phyloP scores from a whole-genome alignment of 768 basidiomycete species.

The Serendipita sp. region DNA sequence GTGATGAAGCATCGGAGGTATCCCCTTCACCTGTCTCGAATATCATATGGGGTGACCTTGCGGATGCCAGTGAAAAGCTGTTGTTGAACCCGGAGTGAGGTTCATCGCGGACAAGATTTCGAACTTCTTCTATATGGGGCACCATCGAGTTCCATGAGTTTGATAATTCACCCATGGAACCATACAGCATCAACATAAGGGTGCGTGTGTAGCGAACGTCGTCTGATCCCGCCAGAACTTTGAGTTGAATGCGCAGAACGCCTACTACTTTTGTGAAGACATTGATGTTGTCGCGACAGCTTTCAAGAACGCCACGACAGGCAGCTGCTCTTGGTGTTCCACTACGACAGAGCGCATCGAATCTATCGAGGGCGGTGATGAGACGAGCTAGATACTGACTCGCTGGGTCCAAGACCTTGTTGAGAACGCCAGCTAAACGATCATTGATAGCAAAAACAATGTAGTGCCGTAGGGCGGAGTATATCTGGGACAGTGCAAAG shows the following conservation, averaged over 20 bases:
- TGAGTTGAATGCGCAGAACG: slow-evolving; percentile 65
- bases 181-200: slow-evolving; percentile 74
- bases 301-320: slow-evolving; percentile 65
- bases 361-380: slow-evolving; percentile 78
- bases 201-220: slow-evolving; percentile 81
- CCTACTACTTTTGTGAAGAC: slow-evolving; percentile 79
- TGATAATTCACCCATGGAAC: slow-evolving; percentile 75
- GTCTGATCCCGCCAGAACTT: slow-evolving; percentile 51
- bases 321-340: slow-evolving; percentile 49
- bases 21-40: slow-evolving; percentile 11
- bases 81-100: slow-evolving; percentile 18
- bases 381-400: slow-evolving; percentile 64
- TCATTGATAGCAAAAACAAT: slow-evolving; percentile 70
- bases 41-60: slow-evolving; percentile 17
- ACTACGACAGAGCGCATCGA: slow-evolving; percentile 64
- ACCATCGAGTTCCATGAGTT: slow-evolving; percentile 67
- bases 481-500: slow-evolving; percentile 81
- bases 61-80: slow-evolving; percentile 22
- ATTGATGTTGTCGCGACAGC: slow-evolving; percentile 66
- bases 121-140: slow-evolving; percentile 53
- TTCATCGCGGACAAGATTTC: slow-evolving; percentile 38
- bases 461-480: slow-evolving; percentile 78
- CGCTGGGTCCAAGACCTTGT: slow-evolving; percentile 75
- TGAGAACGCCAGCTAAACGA: slow-evolving; percentile 58
- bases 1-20: slow-evolving; percentile 12